Evolutionary conservation across 2,329 filamentous ascomycete genomes (phyloP), one percentile per base, ranked within the genome.

Genomic region (Cladophialophora immunda): DNA sequence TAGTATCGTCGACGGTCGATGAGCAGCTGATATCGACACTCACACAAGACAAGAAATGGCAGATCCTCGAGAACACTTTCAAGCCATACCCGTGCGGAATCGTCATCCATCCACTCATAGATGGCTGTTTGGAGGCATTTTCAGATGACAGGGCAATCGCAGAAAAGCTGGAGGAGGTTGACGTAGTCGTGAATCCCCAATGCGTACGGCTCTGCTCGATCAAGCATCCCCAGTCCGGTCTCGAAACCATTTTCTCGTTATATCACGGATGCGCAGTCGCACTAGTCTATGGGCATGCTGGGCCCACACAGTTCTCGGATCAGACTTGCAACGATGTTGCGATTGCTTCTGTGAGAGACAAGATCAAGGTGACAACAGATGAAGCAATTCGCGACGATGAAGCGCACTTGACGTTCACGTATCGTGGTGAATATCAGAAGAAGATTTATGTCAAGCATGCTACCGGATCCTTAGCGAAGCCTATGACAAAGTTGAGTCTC

Each of bases 51-150:
- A 30, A 38, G 7, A 19, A 25, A 4, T 87, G 83, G 83, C 83
- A 87, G 75, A 81, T 84, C 6, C 76, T 81, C 70, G 78, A 80
- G 67, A 87, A 86, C 68, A 81, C 82, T 1, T 87, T 86, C 75
- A 87, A 87, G 72, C 85, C 84, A 0, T 87, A 83, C 67, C 84
- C 85, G 0, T 86, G 84, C 72, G 85, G 84, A 0, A 86, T 86
- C 66, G 83, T 86, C 0, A 84, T 85, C 67, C 85, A 87, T 73
- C 84, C 85, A 1, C 78, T 81, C 1, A 87, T 87, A 62, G 84
- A 87, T 72, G 83, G 76, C 2, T 82, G 81, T 66, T 80, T 82
- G 11, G 81, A 83, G 69, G 70, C 85, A 13, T 79, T 82, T 70
- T 19, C 45, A 25, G 45, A 50, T 6, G 45, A 50, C 45, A 27